Evolutionary conservation across 2,329 filamentous ascomycete genomes (phyloP).

Genomic region (Hypoxylon sp.): DNA sequence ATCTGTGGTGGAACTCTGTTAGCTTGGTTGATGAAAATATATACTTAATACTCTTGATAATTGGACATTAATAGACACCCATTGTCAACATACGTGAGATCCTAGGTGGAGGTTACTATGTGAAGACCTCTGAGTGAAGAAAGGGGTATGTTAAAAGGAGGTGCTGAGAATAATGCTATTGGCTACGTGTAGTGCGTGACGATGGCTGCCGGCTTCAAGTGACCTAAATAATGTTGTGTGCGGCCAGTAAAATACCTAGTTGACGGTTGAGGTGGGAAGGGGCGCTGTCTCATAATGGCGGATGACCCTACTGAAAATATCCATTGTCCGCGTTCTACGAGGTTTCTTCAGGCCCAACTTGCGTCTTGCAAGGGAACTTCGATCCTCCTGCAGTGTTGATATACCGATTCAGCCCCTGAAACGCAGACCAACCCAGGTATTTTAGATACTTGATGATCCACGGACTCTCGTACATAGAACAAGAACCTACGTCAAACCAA

Average conservation of each 20-base stretch:
- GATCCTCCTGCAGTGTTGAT: neutral
- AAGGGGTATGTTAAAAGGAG: neutral
- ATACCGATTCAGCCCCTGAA: neutral
- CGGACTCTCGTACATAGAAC: too few species aligned
- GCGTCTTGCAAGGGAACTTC: neutral
- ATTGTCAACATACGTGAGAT: neutral
- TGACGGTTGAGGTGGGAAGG: neutral
- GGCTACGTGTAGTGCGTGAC: neutral
- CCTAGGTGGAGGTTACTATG: neutral
- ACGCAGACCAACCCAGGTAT: neutral
- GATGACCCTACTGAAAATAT: neutral
- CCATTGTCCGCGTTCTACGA: neutral
- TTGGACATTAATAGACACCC: constrained; percentile 20
- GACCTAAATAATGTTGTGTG: neutral
- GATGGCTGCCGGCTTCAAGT: neutral
- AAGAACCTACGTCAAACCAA: neutral
- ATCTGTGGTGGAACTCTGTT: constrained; percentile 3
- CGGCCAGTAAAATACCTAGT: neutral
- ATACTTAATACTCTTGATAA: constrained; percentile 12
- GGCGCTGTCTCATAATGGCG: neutral
- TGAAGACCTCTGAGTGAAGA: neutral
- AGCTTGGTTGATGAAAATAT: neutral
- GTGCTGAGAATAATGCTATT: neutral
- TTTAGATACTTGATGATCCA: neutral
- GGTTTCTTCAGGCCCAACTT: neutral